Base-by-base conservation (phyloP, 441 rosid genomes). In the Manihot esculenta region DNA sequence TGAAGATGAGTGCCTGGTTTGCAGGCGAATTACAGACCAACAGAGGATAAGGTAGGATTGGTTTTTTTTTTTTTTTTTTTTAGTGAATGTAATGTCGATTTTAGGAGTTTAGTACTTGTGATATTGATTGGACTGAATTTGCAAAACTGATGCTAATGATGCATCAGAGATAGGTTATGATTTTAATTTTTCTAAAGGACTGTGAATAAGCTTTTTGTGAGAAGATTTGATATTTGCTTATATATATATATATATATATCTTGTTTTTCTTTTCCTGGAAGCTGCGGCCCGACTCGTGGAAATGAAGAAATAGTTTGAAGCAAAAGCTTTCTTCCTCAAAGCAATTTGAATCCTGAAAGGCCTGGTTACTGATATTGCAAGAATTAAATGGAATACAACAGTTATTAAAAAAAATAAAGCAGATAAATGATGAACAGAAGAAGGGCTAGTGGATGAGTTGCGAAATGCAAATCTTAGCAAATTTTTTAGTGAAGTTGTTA, bases 341-440 rank as follows among this genome's bases (percentile, higher is more conserved):
- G 77, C 72, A 93, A 95, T 65, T 83, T 93, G 83, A 92, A 90
- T 83, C 97, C 99, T 38, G 96, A 90, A 78, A 84, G 98, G 63
- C 97, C 97, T 77, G 98, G 98, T 96, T 71, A 72, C 87, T 82
- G 20, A 69, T 23, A 18, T 69, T 65, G 10, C 64, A 48, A 62
- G 47, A 58, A 71, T 77, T 57, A 96, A 86, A 82, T 93, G 97
- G 42, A 93, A 93, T 69, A 96, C 98, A 27, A 89, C 98, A 26
- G 89, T 90, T 66, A 90, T 92, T 49, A 96, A 96, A 79, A 96
- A 96, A 76, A 78, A n/a, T 96, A 72, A 96, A 88, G 84, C 98
- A 88, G 86, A 90, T 93, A 72, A 96, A 91, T 65, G 99, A 96
- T 71, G 99, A 96, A 84, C 96, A 78, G 83, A 87, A 87, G 99